Percentiles rank a stretch among this genome's conserved stretches.
Evolutionary conservation across 257 asterid genomes (phyloP).

Genomic region (Pogostemon cablin): DNA sequence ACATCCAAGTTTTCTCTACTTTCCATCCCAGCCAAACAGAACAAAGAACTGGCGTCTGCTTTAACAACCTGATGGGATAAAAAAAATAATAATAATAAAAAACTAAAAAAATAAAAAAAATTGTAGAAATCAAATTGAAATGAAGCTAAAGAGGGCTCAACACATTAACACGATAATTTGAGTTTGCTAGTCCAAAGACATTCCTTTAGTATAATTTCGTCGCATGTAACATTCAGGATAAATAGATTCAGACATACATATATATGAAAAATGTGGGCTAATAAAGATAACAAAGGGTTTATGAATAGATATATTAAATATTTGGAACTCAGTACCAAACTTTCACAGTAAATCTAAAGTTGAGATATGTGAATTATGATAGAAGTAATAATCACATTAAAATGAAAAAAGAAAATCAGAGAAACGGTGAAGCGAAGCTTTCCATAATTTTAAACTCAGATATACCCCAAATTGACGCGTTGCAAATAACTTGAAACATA

Average conservation of each 20-base stretch:
- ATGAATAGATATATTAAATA: slow-evolving; percentile 9
- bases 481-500: not conserved
- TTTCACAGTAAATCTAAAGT: not conserved
- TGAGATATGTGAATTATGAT: too few species aligned
- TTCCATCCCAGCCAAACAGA: slow-evolving; percentile 52
- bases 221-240: not conserved
- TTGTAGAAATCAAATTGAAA: not conserved
- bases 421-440: slow-evolving; percentile 19
- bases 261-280: not conserved
- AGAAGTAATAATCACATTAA: not conserved
- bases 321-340: not conserved
- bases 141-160: not conserved
- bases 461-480: slow-evolving; percentile 27
- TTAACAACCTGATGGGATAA: not conserved
- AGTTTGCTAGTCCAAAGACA: not conserved
- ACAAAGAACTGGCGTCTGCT: slow-evolving; percentile 36
- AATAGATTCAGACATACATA: not conserved
- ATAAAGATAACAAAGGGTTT: slow-evolving; percentile 30
- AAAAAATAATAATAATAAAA: not conserved
- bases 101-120: not conserved
- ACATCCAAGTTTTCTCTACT: slow-evolving; percentile 65
- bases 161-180: not conserved
- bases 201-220: not conserved
- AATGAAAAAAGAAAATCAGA: not conserved
- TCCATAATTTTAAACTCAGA: slow-evolving; percentile 19